Percentiles rank a stretch among this genome's conserved stretches.
Evolutionary conservation across 768 basidiomycete genomes (phyloP).

Genomic region (Mycena chlorophos): DNA sequence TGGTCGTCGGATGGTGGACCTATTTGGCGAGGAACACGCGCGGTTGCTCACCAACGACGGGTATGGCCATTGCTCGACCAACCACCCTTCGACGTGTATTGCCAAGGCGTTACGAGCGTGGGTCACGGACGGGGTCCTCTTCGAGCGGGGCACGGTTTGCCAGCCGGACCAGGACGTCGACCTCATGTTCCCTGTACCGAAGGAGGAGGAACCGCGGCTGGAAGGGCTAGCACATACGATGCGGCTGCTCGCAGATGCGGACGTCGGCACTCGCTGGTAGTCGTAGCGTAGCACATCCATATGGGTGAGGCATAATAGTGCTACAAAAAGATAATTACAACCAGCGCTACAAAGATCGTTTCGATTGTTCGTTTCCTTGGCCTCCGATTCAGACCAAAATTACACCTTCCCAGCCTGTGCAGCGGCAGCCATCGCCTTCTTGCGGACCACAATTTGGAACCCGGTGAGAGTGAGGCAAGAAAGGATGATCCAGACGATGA

Average conservation of each 20-base stretch:
- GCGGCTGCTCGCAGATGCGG: constrained; percentile 7
- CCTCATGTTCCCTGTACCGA: constrained; percentile 13
- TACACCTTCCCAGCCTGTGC: no score
- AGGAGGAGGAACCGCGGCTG: neutral
- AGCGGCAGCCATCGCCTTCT: neutral
- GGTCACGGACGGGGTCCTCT: constrained; percentile 11
- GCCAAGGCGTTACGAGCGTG: constrained; percentile 7
- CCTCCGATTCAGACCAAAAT: no score
- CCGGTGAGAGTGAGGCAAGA: constrained; percentile 25
- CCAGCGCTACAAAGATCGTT: no score
- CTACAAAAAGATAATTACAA: no score
- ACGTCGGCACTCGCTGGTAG: no score
- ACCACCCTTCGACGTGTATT: constrained; percentile 15
- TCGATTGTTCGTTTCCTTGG: no score
- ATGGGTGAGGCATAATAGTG: no score
- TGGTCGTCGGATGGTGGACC: constrained; percentile 13
- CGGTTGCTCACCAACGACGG: constrained; percentile 16
- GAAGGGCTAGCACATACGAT: constrained; percentile 1
- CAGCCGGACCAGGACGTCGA: constrained; percentile 16
- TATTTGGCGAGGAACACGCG: constrained; percentile 14
- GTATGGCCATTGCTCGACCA: constrained; percentile 17
- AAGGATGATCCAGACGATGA: constrained; percentile 33
- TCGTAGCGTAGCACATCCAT: no score
- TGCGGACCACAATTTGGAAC: constrained; percentile 25
- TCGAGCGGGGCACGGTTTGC: constrained; percentile 13